Conservation (phyloP, 495 filamentous ascomycete genomes). For the Hapsidospora chrysogenum region DNA sequence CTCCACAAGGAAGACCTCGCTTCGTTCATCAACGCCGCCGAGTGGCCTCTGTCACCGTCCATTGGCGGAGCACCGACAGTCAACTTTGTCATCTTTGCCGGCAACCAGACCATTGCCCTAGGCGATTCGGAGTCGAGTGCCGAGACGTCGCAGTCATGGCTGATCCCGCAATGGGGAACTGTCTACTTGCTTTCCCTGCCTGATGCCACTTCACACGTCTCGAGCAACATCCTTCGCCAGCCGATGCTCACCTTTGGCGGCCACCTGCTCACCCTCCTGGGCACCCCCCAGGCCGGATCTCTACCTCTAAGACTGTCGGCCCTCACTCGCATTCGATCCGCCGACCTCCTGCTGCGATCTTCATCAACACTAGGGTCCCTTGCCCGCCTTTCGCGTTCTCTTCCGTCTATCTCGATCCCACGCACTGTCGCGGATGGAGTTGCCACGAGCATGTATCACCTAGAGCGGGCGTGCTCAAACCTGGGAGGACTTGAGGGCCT, state of each 20-base stretch:
- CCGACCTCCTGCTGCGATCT: constrained; percentile 74
- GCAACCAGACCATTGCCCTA: constrained; percentile 28
- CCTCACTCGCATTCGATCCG: constrained; percentile 65
- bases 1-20: constrained; percentile 76
- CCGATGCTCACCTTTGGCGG: constrained; percentile 81
- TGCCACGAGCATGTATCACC: constrained; percentile 55
- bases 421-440: constrained; percentile 74
- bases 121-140: constrained; percentile 46
- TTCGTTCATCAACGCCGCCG: constrained; percentile 91
- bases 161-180: constrained; percentile 94
- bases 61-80: constrained; percentile 86
- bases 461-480: constrained; percentile 58
- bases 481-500: constrained; percentile 45
- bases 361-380: constrained; percentile 89
- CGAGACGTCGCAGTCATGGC: constrained; percentile 69
- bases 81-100: constrained; percentile 85
- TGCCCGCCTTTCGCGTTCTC: constrained; percentile 65
- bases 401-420: constrained; percentile 84
- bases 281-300: constrained; percentile 62
- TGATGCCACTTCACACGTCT: constrained; percentile 17
- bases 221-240: constrained; percentile 44
- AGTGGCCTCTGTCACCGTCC: constrained; percentile 91
- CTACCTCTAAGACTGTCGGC: constrained; percentile 76
- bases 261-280: constrained; percentile 79
- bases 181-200: constrained; percentile 63